phyloP scores from a whole-genome alignment of 495 filamentous ascomycete species.

The Talaromyces wortmannii region DNA sequence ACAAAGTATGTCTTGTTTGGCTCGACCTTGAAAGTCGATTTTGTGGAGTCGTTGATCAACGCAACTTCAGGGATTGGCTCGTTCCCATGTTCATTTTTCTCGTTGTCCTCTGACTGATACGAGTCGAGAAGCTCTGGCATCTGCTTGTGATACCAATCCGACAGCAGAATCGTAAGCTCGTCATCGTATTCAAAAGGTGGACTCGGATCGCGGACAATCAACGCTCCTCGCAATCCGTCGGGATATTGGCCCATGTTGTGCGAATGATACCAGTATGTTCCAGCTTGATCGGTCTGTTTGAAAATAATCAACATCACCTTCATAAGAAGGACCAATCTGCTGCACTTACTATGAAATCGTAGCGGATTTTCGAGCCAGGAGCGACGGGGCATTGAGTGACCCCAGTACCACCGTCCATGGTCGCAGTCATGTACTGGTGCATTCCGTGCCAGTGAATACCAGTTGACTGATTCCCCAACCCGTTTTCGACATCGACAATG shows the following conservation, averaged over 20 bases:
- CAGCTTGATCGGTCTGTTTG: constrained; percentile 64
- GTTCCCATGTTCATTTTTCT: constrained; percentile 31
- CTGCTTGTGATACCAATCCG: constrained; percentile 50
- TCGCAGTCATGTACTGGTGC: constrained; percentile 51
- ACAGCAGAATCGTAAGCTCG: constrained; percentile 55
- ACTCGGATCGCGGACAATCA: constrained; percentile 67
- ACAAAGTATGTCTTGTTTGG: constrained; percentile 56
- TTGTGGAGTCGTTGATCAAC: constrained; percentile 59
- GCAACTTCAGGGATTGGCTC: constrained; percentile 63
- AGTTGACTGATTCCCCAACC: constrained; percentile 66
- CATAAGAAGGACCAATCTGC: constrained; percentile 2
- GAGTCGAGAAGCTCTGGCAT: constrained; percentile 49
- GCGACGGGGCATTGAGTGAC: constrained; percentile 66
- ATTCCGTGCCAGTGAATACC: constrained; percentile 67
- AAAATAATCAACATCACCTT: constrained; percentile 13
- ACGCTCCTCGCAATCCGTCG: constrained; percentile 66
- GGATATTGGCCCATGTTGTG: constrained; percentile 69
- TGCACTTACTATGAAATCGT: constrained; percentile 66
- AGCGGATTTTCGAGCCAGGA: constrained; percentile 50
- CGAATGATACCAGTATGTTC: constrained; percentile 85
- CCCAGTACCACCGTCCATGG: constrained; percentile 55
- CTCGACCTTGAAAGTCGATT: constrained; percentile 35
- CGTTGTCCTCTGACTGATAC: constrained; percentile 46
- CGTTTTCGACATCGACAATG: constrained; percentile 67
- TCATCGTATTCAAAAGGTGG: constrained; percentile 63